These are phyloP conservation scores for Monosporascus sp. DNA, from an alignment of 2,329 filamentous ascomycete genomes.

Conservation along the genomic window DNA sequence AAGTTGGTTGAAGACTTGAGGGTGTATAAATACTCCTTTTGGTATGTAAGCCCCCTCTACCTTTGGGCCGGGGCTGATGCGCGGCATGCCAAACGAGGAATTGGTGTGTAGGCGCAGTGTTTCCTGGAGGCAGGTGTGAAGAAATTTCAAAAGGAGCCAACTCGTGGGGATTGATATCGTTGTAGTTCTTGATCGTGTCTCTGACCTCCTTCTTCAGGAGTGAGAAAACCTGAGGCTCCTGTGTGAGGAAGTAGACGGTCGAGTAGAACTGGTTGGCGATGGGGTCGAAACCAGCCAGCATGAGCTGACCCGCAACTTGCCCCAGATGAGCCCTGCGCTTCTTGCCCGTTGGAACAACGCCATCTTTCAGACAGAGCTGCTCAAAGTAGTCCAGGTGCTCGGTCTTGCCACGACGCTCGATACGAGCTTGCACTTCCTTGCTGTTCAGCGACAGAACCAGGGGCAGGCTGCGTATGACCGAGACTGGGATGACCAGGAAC, in stretches of 20 bases:
- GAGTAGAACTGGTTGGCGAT: conserved; percentile 13
- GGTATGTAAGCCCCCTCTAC: conserved; percentile 6
- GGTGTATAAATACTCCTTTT: not conserved
- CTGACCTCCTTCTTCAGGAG: not conserved
- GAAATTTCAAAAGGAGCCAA: conserved; percentile 1
- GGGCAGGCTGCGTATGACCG: conserved; percentile 2
- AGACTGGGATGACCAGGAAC: conserved; percentile 11
- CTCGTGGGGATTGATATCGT: not conserved
- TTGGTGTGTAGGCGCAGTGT: conserved; percentile 7
- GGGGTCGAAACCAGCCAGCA: conserved; percentile 17
- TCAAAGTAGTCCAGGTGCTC: conserved; percentile 20
- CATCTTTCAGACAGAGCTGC: conserved; percentile 12
- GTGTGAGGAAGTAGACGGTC: conserved; percentile 5
- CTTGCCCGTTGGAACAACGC: conserved; percentile 7
- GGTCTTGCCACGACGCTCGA: conserved; percentile 12
- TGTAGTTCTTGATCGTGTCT: not conserved
- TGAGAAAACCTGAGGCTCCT: not conserved
- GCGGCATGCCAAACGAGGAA: conserved; percentile 3
- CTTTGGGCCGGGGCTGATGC: conserved; percentile 6
- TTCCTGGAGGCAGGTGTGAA: conserved; percentile 3
- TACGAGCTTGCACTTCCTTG: conserved; percentile 10
- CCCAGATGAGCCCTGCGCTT: conserved; percentile 13
- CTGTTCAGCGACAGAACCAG: conserved; percentile 7
- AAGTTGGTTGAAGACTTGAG: too few species aligned
- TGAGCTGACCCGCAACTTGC: conserved; percentile 12